A percentile compares a stretch with the other conserved stretches of the same genome.
Conservation (phyloP, 768 basidiomycete genomes). For the Macrolepiota albuminosa region DNA sequence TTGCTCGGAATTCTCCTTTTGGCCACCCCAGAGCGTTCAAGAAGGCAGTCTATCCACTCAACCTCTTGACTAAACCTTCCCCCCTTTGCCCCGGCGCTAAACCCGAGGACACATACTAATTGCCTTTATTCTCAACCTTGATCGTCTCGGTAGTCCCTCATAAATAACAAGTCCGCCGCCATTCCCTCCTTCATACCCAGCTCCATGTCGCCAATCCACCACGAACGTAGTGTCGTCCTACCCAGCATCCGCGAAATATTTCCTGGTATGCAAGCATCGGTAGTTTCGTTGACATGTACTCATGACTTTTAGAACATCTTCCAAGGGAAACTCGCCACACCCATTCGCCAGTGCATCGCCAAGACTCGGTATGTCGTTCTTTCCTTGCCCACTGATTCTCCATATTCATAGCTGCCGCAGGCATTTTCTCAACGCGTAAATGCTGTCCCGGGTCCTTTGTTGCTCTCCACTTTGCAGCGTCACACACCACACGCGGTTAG, state of each 20-base stretch:
- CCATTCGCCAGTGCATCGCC: background rate
- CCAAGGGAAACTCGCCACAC: conserved; percentile 12
- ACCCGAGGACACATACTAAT: conserved; percentile 13
- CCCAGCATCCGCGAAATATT: conserved; percentile 55
- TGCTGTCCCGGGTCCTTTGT: background rate
- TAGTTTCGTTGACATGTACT: background rate
- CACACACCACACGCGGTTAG: background rate
- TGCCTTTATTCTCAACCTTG: conserved; percentile 2
- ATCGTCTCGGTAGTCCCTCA: background rate
- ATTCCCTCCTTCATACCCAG: background rate
- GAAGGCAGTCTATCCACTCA: conserved; percentile 13
- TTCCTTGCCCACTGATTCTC: background rate
- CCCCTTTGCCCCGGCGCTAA: conserved; percentile 10
- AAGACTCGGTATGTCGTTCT: background rate
- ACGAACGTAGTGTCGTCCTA: conserved; percentile 23
- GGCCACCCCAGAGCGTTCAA: conserved; percentile 13
- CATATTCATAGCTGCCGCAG: background rate
- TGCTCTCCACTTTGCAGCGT: conserved; percentile 1
- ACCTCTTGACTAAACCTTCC: conserved; percentile 5
- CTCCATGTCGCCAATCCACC: conserved; percentile 3
- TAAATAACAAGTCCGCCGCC: background rate
- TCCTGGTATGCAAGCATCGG: conserved; percentile 33
- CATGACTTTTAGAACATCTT: conserved; percentile 8
- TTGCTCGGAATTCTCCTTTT: conserved; percentile 16
- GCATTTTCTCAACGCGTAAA: background rate